Percentiles rank a stretch among this genome's conserved stretches.
Evolutionary conservation across 208 protist species (phyloP).

Genomic region (Acanthamoeba divionensis): DNA sequence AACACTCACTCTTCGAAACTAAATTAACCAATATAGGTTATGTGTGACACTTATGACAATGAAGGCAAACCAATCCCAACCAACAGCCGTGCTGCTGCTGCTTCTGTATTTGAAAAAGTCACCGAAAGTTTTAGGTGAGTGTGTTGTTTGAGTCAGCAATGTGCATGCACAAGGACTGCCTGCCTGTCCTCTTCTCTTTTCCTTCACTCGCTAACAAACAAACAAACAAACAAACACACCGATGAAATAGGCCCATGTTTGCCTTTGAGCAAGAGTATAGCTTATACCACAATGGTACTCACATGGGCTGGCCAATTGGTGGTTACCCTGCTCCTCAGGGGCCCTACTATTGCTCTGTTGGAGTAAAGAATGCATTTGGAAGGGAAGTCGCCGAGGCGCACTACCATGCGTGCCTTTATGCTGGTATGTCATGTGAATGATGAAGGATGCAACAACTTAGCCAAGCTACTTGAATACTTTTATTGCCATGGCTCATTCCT

Average conservation of each 20-base stretch:
- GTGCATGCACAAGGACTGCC: conserved; percentile 82
- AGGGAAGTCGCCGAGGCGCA: conserved; percentile 86
- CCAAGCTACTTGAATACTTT: too few relatives aligned
- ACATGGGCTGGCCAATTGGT: conserved; percentile 84
- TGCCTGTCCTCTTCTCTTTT: too few relatives aligned
- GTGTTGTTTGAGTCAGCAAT: conserved; percentile 87
- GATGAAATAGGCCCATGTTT: conserved; percentile 71
- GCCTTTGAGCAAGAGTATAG: conserved; percentile 89
- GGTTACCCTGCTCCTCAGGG: conserved; percentile 94
- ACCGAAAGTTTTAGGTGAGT: conserved; percentile 82
- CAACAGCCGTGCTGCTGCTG: conserved; percentile 79
- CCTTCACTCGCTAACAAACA: too few relatives aligned
- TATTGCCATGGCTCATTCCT: too few relatives aligned
- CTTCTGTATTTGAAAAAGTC: conserved; percentile 82
- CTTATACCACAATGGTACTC: conserved; percentile 75
- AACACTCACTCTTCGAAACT: too few relatives aligned
- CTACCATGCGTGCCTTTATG: conserved; percentile 82
- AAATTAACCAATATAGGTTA: too few relatives aligned
- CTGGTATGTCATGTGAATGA: too few relatives aligned
- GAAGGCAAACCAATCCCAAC: conserved; percentile 62
- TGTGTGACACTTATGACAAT: conserved; percentile 28
- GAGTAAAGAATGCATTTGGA: conserved; percentile 86
- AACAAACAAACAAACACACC: too few relatives aligned
- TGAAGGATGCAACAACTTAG: too few relatives aligned
- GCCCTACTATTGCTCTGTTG: conserved; percentile 94